These are phyloP conservation scores for Pulveroboletus sp. DNA, from an alignment of 768 basidiomycete species.

Conservation along the genomic window DNA sequence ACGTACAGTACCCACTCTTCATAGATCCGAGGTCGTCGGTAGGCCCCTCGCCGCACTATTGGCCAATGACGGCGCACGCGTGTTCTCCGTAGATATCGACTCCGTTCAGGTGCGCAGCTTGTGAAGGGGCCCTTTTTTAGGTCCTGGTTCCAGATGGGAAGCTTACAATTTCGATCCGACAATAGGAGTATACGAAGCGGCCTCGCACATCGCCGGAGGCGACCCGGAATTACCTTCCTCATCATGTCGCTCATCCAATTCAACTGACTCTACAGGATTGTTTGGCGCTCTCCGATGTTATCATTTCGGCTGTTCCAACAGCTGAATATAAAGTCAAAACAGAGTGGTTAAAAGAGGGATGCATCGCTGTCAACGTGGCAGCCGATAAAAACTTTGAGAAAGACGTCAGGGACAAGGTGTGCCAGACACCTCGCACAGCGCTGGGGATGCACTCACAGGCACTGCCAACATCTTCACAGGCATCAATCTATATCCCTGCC, in stretches of 20 bases:
- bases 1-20: neutral
- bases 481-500: constrained; percentile 89
- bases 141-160: neutral
- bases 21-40: constrained; percentile 93
- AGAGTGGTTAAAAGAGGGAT: constrained; percentile 86
- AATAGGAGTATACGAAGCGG: constrained; percentile 88
- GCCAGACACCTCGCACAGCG: constrained; percentile 10
- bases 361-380: constrained; percentile 88
- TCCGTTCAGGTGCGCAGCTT: constrained; percentile 64
- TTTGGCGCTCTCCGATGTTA: constrained; percentile 83
- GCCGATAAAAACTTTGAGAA: constrained; percentile 96
- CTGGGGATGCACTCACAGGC: constrained; percentile 10
- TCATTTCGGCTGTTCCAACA: constrained; percentile 90
- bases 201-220: constrained; percentile 44
- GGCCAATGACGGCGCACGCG: constrained; percentile 94
- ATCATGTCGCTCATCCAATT: constrained; percentile 74
- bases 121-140: neutral
- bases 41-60: constrained; percentile 93
- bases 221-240: constrained; percentile 69
- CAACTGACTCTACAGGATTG: constrained; percentile 71
- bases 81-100: constrained; percentile 93
- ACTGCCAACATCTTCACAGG: constrained; percentile 34
- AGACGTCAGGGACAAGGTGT: constrained; percentile 86
- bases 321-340: constrained; percentile 86
- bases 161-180: neutral